These are phyloP conservation scores for Fusarium veterinarium DNA, from an alignment of 2,329 filamentous ascomycete genomes.

Conservation along the genomic window DNA sequence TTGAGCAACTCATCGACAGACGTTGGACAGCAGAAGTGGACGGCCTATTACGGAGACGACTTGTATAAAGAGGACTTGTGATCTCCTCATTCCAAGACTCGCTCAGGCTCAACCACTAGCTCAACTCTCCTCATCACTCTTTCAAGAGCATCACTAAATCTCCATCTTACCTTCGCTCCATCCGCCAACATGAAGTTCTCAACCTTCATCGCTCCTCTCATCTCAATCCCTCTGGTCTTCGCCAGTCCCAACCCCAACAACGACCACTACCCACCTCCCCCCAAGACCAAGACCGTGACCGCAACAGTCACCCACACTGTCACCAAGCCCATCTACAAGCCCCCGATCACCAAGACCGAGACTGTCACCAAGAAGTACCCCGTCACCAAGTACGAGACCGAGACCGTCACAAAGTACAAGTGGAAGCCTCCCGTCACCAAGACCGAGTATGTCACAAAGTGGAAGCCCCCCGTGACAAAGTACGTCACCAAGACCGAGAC, in stretches of 20 bases:
- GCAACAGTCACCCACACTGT: constrained; percentile 25
- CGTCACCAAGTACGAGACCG: constrained; percentile 8
- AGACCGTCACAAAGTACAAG: constrained; percentile 24
- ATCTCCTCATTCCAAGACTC: neutral
- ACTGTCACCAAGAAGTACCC: constrained; percentile 23
- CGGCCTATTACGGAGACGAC: neutral
- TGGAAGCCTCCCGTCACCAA: constrained; percentile 21
- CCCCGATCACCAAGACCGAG: constrained; percentile 28
- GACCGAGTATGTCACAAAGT: constrained; percentile 24
- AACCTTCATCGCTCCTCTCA: constrained; percentile 16
- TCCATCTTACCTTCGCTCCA: constrained; percentile 7
- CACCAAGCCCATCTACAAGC: constrained; percentile 27
- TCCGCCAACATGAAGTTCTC: constrained; percentile 29
- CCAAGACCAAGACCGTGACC: constrained; percentile 30
- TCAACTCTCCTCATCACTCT: constrained; percentile 10
- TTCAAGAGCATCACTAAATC: neutral
- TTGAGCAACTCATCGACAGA: neutral
- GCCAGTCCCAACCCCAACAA: constrained; percentile 18
- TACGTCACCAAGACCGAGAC: constrained; percentile 11
- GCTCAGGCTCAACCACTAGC: constrained; percentile 9
- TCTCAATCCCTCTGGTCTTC: constrained; percentile 17
- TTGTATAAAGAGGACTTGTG: constrained; percentile 4
- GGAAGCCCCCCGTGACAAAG: constrained; percentile 15
- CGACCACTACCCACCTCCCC: constrained; percentile 1
- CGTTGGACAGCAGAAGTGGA: neutral